Percentiles rank a stretch among this genome's conserved stretches.
phyloP scores from a whole-genome alignment of 768 basidiomycete species.

The Tephrocybe sp. region DNA sequence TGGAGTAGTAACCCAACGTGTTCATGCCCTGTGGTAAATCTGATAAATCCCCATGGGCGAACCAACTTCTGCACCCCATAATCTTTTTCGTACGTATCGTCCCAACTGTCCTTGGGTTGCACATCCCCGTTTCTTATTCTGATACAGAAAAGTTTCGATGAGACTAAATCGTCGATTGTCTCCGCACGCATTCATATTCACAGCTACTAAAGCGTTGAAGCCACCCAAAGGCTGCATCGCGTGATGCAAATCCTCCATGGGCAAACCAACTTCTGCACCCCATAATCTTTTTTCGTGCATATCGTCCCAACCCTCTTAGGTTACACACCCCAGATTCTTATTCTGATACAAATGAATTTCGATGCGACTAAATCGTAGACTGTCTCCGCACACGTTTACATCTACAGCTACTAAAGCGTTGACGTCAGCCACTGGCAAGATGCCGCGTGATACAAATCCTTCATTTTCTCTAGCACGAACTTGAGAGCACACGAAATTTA shows the following conservation, averaged over 20 bases:
- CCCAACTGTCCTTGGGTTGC: slow-evolving; percentile 18
- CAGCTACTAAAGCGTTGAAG: too few species aligned
- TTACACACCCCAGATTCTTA: background rate
- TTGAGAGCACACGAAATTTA: too few species aligned
- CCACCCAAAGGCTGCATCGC: too few species aligned
- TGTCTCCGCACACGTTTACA: too few species aligned
- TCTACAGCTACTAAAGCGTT: too few species aligned
- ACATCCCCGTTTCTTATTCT: background rate
- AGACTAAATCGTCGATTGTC: slow-evolving; percentile 19
- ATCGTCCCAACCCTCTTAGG: slow-evolving; percentile 21
- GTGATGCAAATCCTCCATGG: slow-evolving; percentile 20
- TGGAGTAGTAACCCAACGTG: slow-evolving; percentile 22
- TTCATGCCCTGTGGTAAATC: slow-evolving; percentile 20
- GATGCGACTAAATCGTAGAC: slow-evolving; percentile 20
- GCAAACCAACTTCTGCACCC: too few species aligned
- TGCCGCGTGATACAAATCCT: background rate
- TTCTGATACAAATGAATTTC: slow-evolving; percentile 14
- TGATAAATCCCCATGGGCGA: slow-evolving; percentile 18
- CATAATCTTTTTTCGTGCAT: slow-evolving; percentile 13
- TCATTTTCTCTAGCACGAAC: too few species aligned
- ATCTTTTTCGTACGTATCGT: slow-evolving; percentile 17
- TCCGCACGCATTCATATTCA: too few species aligned
- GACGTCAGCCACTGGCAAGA: too few species aligned
- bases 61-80: too few species aligned
- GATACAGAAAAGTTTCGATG: slow-evolving; percentile 18